Conservation (phyloP, 2,329 filamentous ascomycete species). For the Albifimbria verrucaria region DNA sequence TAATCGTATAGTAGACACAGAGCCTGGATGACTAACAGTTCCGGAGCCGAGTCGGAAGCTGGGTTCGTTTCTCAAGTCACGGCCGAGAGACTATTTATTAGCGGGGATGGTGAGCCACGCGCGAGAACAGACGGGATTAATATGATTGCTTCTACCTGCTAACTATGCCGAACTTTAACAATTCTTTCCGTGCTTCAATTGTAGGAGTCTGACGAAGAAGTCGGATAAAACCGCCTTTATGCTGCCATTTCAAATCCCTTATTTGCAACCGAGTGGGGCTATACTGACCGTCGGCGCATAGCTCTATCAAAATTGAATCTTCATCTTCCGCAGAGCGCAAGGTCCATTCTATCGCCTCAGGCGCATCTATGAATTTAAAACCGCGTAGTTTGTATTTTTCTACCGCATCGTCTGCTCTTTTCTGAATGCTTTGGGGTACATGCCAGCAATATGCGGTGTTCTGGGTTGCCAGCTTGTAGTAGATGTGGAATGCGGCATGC, state of each 20-base stretch:
- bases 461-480: neutral
- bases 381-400: neutral
- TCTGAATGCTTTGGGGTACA: neutral
- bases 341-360: neutral
- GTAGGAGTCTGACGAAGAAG: neutral
- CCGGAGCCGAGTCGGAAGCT: too few relatives aligned
- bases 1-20: too few relatives aligned
- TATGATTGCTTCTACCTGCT: neutral
- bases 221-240: neutral
- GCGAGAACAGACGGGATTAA: neutral
- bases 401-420: neutral
- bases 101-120: too few relatives aligned
- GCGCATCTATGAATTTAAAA: neutral
- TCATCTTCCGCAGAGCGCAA: conserved; percentile 1
- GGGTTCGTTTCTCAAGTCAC: too few relatives aligned
- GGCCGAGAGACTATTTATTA: too few relatives aligned
- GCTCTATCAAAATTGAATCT: neutral
- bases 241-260: conserved; percentile 1
- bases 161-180: neutral
- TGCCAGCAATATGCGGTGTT: neutral
- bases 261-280: neutral
- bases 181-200: neutral
- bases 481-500: conserved; percentile 1
- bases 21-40: too few relatives aligned
- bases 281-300: neutral